A percentile compares a stretch with the other conserved stretches of the same genome.
phyloP scores from a whole-genome alignment of 257 asterid species.

The Fraxinus pennsylvanica region DNA sequence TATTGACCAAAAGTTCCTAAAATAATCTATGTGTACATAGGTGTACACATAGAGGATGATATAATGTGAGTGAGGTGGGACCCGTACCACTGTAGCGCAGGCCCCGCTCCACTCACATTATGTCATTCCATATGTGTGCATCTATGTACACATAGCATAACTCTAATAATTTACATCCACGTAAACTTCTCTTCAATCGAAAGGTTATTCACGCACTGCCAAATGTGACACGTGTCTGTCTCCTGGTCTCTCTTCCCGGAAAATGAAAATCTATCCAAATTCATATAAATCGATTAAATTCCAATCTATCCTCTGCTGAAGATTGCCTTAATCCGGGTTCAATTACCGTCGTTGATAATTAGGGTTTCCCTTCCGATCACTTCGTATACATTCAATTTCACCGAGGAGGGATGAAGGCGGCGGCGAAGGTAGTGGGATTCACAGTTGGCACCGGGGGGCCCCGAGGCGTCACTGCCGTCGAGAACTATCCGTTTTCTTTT shows the following conservation, averaged over 20 bases:
- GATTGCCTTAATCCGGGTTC: neutral
- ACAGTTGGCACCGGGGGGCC: constrained; percentile 26
- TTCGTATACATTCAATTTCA: neutral
- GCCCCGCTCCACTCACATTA: too few species aligned
- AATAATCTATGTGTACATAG: too few species aligned
- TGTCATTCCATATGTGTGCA: too few species aligned
- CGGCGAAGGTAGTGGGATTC: constrained; percentile 40
- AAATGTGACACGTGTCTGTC: neutral
- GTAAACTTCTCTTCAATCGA: too few species aligned
- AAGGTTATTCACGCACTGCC: neutral
- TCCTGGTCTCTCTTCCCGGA: neutral
- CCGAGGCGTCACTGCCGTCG: constrained; percentile 32
- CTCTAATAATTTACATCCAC: too few species aligned
- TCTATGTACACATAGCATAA: too few species aligned
- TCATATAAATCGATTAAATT: neutral
- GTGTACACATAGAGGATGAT: too few species aligned
- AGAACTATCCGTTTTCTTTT: constrained; percentile 24
- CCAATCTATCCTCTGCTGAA: neutral
- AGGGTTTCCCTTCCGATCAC: neutral
- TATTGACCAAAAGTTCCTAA: too few species aligned
- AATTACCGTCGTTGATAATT: neutral
- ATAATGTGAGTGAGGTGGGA: too few species aligned
- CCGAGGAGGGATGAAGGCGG: constrained; percentile 44
- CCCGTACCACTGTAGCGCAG: too few species aligned
- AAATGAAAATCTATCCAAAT: neutral